Conservation (phyloP, 2,329 filamentous ascomycete genomes). For the Clonostachys rhizophaga region DNA sequence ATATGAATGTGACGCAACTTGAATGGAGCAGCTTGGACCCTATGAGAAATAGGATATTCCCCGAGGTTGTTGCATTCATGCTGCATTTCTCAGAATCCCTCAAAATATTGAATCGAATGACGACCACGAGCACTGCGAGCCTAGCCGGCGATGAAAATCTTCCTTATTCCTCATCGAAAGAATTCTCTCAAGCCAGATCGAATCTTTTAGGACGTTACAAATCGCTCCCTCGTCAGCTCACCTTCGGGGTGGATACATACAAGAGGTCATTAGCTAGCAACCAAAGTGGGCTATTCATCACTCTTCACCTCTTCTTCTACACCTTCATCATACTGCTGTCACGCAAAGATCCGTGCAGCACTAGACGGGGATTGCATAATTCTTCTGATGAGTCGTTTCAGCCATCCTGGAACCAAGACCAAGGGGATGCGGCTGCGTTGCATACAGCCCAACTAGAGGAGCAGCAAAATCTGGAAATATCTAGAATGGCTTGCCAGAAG, state of each 20-base stretch:
- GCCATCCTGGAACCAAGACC: background rate
- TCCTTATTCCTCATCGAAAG: background rate
- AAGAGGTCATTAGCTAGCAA: background rate
- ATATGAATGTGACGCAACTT: background rate
- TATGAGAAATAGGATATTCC: background rate
- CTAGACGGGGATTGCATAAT: too few relatives aligned
- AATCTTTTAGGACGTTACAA: background rate
- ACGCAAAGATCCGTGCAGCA: background rate
- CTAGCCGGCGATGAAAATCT: background rate
- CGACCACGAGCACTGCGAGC: background rate
- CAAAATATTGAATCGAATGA: background rate
- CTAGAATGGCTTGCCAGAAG: background rate
- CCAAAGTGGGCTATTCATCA: background rate
- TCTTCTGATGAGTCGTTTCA: too few relatives aligned
- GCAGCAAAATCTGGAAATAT: background rate
- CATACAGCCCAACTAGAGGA: too few relatives aligned
- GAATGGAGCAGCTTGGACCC: background rate
- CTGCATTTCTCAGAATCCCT: background rate
- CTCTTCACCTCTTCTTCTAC: background rate
- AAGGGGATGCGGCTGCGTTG: background rate
- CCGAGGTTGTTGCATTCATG: background rate
- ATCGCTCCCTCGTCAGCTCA: background rate
- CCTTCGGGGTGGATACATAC: background rate
- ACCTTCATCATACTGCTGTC: background rate
- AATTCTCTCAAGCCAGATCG: background rate